phyloP scores from a whole-genome alignment of 2,329 filamentous ascomycete genomes.

The Cryphonectria parasitica region DNA sequence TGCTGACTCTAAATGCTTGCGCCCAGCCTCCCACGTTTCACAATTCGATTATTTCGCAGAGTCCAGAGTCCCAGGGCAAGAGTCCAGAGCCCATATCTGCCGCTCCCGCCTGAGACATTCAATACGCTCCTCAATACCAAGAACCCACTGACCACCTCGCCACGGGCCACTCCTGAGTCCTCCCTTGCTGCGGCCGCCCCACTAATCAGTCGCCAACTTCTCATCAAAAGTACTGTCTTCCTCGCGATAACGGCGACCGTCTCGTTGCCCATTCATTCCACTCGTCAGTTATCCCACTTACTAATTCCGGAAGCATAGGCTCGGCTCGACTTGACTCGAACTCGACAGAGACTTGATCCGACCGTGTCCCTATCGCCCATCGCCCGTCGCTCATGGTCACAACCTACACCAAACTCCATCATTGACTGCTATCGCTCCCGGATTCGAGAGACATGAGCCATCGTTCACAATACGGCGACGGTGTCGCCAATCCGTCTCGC shows the following conservation, averaged over 20 bases:
- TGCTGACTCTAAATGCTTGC: background rate
- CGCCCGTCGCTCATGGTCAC: conserved; percentile 1
- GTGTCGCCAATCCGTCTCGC: conserved; percentile 28
- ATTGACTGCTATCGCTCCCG: background rate
- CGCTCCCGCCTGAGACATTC: conserved; percentile 28
- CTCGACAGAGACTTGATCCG: background rate
- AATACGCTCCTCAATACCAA: conserved; percentile 24
- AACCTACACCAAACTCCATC: conserved; percentile 9
- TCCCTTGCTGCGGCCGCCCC: conserved; percentile 29
- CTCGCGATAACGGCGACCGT: conserved; percentile 21
- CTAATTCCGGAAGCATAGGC: conserved; percentile 24
- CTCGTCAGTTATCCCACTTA: conserved; percentile 28
- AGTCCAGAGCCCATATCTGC: conserved; percentile 21
- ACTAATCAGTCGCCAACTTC: conserved; percentile 21
- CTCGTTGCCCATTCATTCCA: conserved; percentile 19
- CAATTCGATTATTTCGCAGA: background rate
- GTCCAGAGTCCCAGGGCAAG: background rate
- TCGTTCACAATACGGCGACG: conserved; percentile 27
- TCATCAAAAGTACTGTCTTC: conserved; percentile 27
- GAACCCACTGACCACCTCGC: conserved; percentile 22
- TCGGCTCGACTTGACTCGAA: conserved; percentile 17
- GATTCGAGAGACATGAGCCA: conserved; percentile 25
- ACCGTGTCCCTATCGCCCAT: background rate
- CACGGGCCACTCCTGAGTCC: conserved; percentile 25
- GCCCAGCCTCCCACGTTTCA: background rate